Conservation (phyloP, 495 filamentous ascomycete genomes). For the Hypoxylon trugodes region DNA sequence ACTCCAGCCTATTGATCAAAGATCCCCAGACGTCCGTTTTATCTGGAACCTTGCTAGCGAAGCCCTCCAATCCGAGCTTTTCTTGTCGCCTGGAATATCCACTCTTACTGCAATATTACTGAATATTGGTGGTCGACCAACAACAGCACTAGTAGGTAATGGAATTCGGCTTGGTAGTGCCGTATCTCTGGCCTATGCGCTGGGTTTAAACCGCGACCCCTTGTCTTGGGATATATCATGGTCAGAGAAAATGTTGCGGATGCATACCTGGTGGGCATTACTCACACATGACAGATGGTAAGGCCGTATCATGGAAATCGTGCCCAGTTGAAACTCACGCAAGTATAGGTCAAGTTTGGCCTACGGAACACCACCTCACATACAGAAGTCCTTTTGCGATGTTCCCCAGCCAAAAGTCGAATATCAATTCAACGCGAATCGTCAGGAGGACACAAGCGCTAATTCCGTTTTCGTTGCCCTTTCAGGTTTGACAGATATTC, state of each 20-base stretch:
- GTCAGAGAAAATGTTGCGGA: conserved; percentile 16
- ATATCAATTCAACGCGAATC: conserved; percentile 1
- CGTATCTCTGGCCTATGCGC: background rate
- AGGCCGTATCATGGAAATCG: background rate
- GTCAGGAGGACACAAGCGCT: background rate
- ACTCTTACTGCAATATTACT: conserved; percentile 6
- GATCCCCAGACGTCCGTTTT: conserved; percentile 10
- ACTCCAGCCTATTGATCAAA: background rate
- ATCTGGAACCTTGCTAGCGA: conserved; percentile 20
- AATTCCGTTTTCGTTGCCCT: background rate
- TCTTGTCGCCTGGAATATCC: conserved; percentile 8
- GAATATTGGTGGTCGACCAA: conserved; percentile 12
- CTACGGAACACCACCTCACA: conserved; percentile 1
- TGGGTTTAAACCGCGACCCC: conserved; percentile 10
- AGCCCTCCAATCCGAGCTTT: conserved; percentile 15
- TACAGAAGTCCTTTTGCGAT: conserved; percentile 7
- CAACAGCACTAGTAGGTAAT: conserved; percentile 19
- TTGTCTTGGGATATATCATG: conserved; percentile 14
- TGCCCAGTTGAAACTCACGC: background rate
- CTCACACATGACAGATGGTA: conserved; percentile 10
- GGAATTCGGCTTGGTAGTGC: conserved; percentile 14
- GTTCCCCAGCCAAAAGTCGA: conserved; percentile 7
- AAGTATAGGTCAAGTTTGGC: conserved; percentile 4
- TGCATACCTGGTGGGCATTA: conserved; percentile 15
- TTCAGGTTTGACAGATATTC: conserved; percentile 3